phyloP scores from a whole-genome alignment of 108 stramenopile genomes.

The Bacterosira constricta region DNA sequence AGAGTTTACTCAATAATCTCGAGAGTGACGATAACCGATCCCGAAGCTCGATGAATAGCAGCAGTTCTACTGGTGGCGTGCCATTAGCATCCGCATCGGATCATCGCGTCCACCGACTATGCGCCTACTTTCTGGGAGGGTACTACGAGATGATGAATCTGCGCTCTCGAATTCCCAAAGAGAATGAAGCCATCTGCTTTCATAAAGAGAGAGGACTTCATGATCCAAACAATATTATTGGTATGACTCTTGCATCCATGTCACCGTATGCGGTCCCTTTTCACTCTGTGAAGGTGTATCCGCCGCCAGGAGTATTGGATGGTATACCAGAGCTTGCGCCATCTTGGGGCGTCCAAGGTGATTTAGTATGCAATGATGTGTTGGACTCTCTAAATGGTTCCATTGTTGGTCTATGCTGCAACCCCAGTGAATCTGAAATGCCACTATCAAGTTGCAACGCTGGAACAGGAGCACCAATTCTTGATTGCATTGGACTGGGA shows the following conservation, averaged over 20 bases:
- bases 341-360: constrained; percentile 29
- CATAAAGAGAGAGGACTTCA: constrained; percentile 44
- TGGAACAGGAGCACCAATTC: constrained; percentile 19
- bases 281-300: constrained; percentile 29
- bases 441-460: constrained; percentile 5
- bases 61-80: constrained; percentile 11
- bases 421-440: constrained; percentile 8
- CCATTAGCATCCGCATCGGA: constrained; percentile 46
- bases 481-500: constrained; percentile 72
- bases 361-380: constrained; percentile 34
- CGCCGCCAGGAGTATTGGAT: constrained; percentile 34
- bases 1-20: background rate
- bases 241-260: constrained; percentile 56
- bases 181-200: constrained; percentile 31
- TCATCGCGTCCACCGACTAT: constrained; percentile 64
- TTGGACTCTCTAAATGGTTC: constrained; percentile 67
- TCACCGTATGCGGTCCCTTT: constrained; percentile 54
- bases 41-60: background rate
- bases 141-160: constrained; percentile 31
- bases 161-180: constrained; percentile 13
- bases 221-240: constrained; percentile 62
- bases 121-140: constrained; percentile 72
- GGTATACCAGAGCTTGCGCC: constrained; percentile 4
- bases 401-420: constrained; percentile 77
- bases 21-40: background rate